phyloP scores from a whole-genome alignment of 1,139 yeast species.

The Candida tetrigidarum region DNA sequence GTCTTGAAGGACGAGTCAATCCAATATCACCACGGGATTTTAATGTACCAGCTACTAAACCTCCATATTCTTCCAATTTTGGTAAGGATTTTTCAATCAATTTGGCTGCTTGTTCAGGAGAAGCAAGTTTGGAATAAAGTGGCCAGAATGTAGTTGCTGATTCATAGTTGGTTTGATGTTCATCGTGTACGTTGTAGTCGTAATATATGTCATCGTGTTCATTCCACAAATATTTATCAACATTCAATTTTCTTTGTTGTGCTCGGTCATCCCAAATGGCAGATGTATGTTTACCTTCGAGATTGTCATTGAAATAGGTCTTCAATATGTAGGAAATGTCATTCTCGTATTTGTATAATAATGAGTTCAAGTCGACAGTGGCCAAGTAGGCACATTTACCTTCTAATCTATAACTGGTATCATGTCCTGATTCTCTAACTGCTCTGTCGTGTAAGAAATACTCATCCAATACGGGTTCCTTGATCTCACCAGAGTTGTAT shows the following conservation, averaged over 20 bases:
- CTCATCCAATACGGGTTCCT: slow-evolving; percentile 82
- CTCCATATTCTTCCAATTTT: slow-evolving; percentile 85
- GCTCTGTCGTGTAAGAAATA: slow-evolving; percentile 94
- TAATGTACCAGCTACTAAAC: slow-evolving; percentile 85
- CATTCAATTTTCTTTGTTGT: slow-evolving; percentile 51
- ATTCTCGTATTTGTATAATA: slow-evolving; percentile 86
- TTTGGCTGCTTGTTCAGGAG: slow-evolving; percentile 70
- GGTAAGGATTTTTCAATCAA: slow-evolving; percentile 65
- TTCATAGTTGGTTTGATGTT: slow-evolving; percentile 68
- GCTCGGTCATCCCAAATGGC: slow-evolving; percentile 67
- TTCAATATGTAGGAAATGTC: slow-evolving; percentile 77
- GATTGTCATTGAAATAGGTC: slow-evolving; percentile 55
- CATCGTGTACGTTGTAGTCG: slow-evolving; percentile 75
- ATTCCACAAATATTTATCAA: slow-evolving; percentile 83
- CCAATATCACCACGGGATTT: slow-evolving; percentile 75
- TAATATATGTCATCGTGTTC: slow-evolving; percentile 78
- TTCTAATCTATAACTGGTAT: slow-evolving; percentile 88
- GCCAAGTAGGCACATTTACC: slow-evolving; percentile 90
- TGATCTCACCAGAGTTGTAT: slow-evolving; percentile 68
- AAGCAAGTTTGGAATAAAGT: slow-evolving; percentile 80
- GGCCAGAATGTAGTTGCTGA: slow-evolving; percentile 95
- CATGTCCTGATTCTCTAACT: slow-evolving; percentile 97
- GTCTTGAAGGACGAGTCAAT: slow-evolving; percentile 78
- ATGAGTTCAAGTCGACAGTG: slow-evolving; percentile 85
- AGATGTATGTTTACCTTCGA: slow-evolving; percentile 43